Evolutionary conservation across 2,329 filamentous ascomycete genomes (phyloP).

Genomic region (Corynespora cassiicola): DNA sequence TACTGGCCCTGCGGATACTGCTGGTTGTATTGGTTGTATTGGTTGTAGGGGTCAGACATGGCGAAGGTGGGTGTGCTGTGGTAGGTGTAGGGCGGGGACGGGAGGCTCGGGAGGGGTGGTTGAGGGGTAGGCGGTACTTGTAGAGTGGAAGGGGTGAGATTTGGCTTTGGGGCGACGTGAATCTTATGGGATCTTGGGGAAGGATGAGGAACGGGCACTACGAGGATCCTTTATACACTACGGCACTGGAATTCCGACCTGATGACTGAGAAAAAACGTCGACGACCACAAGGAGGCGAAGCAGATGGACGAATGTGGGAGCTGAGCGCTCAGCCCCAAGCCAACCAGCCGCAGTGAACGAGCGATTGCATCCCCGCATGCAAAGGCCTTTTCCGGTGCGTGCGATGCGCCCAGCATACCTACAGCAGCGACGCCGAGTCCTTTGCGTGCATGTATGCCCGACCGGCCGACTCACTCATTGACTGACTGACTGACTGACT

Average conservation of each 20-base stretch:
- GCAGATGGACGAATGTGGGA: conserved; percentile 28
- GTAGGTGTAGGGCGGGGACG: conserved; percentile 14
- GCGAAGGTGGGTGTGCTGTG: conserved; percentile 17
- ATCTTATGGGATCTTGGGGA: too few species aligned
- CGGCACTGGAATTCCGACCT: conserved; percentile 21
- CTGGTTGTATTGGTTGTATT: conserved; percentile 46
- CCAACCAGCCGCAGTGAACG: conserved; percentile 14
- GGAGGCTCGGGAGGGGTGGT: conserved; percentile 14
- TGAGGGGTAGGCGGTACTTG: conserved; percentile 8
- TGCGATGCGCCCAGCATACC: conserved; percentile 6
- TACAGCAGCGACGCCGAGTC: too few species aligned
- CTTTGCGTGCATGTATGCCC: too few species aligned
- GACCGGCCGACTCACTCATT: too few species aligned
- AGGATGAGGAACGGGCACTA: too few species aligned
- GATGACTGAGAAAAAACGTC: conserved; percentile 28
- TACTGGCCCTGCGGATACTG: conserved; percentile 39
- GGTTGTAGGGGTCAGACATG: conserved; percentile 62
- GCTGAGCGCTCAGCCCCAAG: conserved; percentile 39
- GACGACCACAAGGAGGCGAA: conserved; percentile 33
- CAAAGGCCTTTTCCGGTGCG: not conserved
- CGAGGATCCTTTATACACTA: conserved; percentile 22
- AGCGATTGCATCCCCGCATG: not conserved
- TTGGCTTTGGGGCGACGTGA: too few species aligned
- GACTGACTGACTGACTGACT: too few species aligned
- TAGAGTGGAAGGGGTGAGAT: conserved; percentile 5